phyloP scores from a whole-genome alignment of 192 early-diverging fungal species.

The Phycomyces nitens region DNA sequence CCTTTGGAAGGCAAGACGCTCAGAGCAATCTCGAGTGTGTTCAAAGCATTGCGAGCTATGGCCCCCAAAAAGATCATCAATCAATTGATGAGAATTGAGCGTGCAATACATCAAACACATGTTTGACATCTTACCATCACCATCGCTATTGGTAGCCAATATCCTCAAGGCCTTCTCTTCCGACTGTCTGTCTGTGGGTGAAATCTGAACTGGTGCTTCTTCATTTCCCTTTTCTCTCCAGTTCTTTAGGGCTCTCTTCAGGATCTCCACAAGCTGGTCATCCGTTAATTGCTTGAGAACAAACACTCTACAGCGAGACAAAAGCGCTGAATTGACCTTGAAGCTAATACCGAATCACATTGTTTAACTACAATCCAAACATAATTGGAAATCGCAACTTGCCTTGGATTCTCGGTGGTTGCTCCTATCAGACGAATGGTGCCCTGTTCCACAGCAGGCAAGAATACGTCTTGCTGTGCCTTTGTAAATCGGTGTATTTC shows the following conservation, averaged over 20 bases:
- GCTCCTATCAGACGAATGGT: conserved; percentile 67
- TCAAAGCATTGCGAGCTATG: conserved; percentile 62
- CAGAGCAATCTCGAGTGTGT: conserved; percentile 60
- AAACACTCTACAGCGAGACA: conserved; percentile 79
- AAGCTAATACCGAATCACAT: conserved; percentile 37
- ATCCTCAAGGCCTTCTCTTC: conserved; percentile 38
- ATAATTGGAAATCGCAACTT: no score
- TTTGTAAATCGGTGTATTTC: conserved; percentile 91
- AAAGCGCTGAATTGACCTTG: conserved; percentile 74
- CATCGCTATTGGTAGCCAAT: conserved; percentile 71
- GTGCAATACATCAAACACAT: not conserved
- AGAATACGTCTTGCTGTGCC: conserved; percentile 83
- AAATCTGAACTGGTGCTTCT: conserved; percentile 15
- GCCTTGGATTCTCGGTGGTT: conserved; percentile 75
- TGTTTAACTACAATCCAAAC: no score
- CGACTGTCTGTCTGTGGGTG: conserved; percentile 8
- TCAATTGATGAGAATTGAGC: not conserved
- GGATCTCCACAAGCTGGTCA: conserved; percentile 58
- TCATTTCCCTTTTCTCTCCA: conserved; percentile 24
- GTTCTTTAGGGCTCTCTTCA: conserved; percentile 52
- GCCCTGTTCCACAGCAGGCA: conserved; percentile 76
- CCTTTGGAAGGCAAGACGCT: conserved; percentile 16
- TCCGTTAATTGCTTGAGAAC: conserved; percentile 61
- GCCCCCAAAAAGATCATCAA: not conserved
- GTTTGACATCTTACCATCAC: conserved; percentile 54